Conservation (phyloP, 2,329 filamentous ascomycete species). For the Diaporthe velutina region DNA sequence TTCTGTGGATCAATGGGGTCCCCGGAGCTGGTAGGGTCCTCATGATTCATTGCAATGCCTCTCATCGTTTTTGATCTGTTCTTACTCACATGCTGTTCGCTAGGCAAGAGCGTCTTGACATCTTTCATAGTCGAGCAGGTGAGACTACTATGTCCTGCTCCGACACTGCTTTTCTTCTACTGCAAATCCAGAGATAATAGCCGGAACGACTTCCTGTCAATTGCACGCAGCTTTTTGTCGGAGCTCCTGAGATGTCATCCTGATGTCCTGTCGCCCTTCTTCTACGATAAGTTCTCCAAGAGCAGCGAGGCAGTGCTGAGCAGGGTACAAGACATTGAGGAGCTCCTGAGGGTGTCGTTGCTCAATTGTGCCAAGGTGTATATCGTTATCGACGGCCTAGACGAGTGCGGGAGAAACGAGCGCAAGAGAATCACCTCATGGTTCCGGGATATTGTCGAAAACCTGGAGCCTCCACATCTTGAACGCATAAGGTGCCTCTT, state of each 20-base stretch:
- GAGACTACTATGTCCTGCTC: constrained; percentile 29
- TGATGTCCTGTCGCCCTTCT: constrained; percentile 45
- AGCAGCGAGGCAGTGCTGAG: constrained; percentile 48
- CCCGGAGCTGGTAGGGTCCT: constrained; percentile 52
- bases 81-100: neutral
- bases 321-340: constrained; percentile 43
- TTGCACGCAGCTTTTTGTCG: constrained; percentile 50
- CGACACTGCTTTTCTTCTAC: constrained; percentile 53
- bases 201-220: constrained; percentile 48
- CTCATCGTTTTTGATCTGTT: neutral
- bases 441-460: constrained; percentile 42
- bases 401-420: constrained; percentile 52
- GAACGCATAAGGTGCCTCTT: constrained; percentile 47
- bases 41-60: no score
- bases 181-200: constrained; percentile 50
- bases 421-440: constrained; percentile 48
- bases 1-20: constrained; percentile 55
- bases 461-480: constrained; percentile 16
- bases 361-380: constrained; percentile 46
- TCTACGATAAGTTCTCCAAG: constrained; percentile 49
- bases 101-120: constrained; percentile 47
- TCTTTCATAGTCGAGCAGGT: constrained; percentile 53
- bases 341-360: constrained; percentile 48
- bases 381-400: constrained; percentile 57
- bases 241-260: constrained; percentile 50